Evolutionary conservation across 768 basidiomycete species (phyloP).

Genomic region (Amanita polypyramis): DNA sequence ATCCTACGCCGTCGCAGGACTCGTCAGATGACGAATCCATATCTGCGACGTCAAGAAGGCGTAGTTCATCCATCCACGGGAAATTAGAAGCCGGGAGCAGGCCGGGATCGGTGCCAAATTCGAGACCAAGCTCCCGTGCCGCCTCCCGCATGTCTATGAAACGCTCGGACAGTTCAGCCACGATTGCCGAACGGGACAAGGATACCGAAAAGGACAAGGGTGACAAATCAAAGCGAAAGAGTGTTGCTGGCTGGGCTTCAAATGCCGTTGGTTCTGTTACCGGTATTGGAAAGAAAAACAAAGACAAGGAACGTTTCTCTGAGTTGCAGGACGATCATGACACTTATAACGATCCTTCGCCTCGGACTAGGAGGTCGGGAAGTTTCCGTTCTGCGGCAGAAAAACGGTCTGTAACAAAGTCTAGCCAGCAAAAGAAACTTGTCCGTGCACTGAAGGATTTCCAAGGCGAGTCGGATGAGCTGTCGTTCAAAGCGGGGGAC

Average conservation of each 20-base stretch:
- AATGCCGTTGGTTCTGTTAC: constrained; percentile 54
- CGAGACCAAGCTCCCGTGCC: constrained; percentile 33
- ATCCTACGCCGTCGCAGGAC: constrained; percentile 12
- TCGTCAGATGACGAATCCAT: constrained; percentile 27
- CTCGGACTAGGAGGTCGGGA: constrained; percentile 17
- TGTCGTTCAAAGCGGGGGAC: constrained; percentile 64
- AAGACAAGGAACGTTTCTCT: constrained; percentile 48
- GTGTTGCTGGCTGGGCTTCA: constrained; percentile 57
- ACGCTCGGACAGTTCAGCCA: constrained; percentile 47
- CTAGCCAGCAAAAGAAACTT: constrained; percentile 41
- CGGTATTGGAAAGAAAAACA: constrained; percentile 46
- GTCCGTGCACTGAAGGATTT: constrained; percentile 74
- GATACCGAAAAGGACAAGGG: constrained; percentile 23
- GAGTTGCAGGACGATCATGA: constrained; percentile 29
- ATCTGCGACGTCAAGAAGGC: constrained; percentile 14
- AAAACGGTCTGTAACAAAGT: constrained; percentile 27
- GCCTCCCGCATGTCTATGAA: constrained; percentile 53
- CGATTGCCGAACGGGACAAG: constrained; percentile 25
- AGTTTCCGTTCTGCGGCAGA: constrained; percentile 17
- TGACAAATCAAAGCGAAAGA: constrained; percentile 31
- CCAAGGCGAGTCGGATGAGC: constrained; percentile 63
- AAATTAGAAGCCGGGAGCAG: constrained; percentile 20
- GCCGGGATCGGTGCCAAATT: constrained; percentile 30
- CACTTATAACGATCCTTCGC: constrained; percentile 16
- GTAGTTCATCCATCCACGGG: constrained; percentile 18